Base-by-base conservation (phyloP, 768 basidiomycete species). In the Russula earlei region DNA sequence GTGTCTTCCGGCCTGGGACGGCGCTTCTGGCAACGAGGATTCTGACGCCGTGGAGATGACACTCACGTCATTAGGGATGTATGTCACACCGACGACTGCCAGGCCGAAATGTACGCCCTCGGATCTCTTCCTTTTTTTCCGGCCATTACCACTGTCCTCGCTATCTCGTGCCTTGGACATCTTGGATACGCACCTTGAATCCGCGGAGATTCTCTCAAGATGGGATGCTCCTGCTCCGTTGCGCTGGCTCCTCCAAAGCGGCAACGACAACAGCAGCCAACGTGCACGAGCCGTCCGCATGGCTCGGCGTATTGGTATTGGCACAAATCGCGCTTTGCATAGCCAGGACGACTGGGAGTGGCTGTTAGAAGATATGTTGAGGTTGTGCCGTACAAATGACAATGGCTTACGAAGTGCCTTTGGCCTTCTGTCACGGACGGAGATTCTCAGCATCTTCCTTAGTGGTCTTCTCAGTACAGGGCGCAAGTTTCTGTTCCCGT, bases 111-210 rank as follows among this genome's bases (percentile, higher is more conserved):
- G 73, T 65, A 80, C 80, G 11, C 73, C 94, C 3, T 72, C 77
- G 9, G 89, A 93, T 58, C 74, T 97, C 7, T 73, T 87, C 56
- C 62, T 85, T 2, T 94, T 93, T 73, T 93, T 96, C 74, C 77
- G 80, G 54, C 86, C 89, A 1, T 75, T 97, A 5, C 82, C 87
- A 0, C 69, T 84, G 19, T 70, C 80, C 2, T 81, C 87, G 1
- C 74, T 97, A 8, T 94, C 93, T 0, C 79, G 81, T 50, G 83
- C 85, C 6, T 79, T 99, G 38, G 95, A 99, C 67, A 82, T 92
- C 49, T 77, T 97, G 49, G 95, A 98, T 69, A 81, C 95, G 1
- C 95, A 98, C 68, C 78, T 99, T 12, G 91, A 96, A 65, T 87
- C 88, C 0, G 94, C 91, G 20, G 95, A 98, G 69, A 90, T 92